Evolutionary conservation across 2,329 filamentous ascomycete species (phyloP), one percentile per base, ranked within the genome.

Genomic region (Diaporthe batatas): DNA sequence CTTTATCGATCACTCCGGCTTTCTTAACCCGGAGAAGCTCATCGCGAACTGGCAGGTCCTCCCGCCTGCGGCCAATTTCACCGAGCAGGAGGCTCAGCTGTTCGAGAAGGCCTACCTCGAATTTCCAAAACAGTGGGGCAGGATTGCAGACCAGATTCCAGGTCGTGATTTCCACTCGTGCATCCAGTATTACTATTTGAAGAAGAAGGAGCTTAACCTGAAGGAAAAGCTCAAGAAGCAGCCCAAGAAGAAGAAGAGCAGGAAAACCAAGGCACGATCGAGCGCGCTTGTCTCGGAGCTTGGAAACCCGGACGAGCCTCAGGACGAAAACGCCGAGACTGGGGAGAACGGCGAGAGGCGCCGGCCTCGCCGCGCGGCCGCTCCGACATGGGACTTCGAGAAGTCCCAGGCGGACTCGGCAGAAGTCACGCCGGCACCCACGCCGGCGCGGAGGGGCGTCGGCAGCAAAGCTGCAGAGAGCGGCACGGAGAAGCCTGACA

Each of bases 121-220:
- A 74, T 89, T 89, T 72, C 92, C 93, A 0, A 96, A 96, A 85
- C 93, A 95, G 78, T 96, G 93, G 93, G 92, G 93, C 72, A 91
- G 90, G 77, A 91, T 96, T 72, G 92, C 93, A 6, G 90, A 92
- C 73, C 86, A 87, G 32, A 83, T 96, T 7, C 88, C 89, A 0
- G 86, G 88, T 39, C 90, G 93, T 32, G 91, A 93, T 77, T 95
- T 94, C 81, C 92, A 92, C 76, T 90, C 93, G 59, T 94, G 92
- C 81, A 96, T 96, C 77, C 92, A 94, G 79, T 94, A 95, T 81
- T 96, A 96, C 82, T 96, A 96, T 81, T 87, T 93, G 75, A 93
- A 92, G 79, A 96, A 91, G 83, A 92, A 92, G 83, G 87, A 91
- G 59, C 88, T 91, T 54, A 91, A 93, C 75, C 91, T 95, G 74